Evolutionary conservation across 2,329 filamentous ascomycete genomes (phyloP), one percentile per base, ranked within the genome.

Genomic region (Exophiala sp.): DNA sequence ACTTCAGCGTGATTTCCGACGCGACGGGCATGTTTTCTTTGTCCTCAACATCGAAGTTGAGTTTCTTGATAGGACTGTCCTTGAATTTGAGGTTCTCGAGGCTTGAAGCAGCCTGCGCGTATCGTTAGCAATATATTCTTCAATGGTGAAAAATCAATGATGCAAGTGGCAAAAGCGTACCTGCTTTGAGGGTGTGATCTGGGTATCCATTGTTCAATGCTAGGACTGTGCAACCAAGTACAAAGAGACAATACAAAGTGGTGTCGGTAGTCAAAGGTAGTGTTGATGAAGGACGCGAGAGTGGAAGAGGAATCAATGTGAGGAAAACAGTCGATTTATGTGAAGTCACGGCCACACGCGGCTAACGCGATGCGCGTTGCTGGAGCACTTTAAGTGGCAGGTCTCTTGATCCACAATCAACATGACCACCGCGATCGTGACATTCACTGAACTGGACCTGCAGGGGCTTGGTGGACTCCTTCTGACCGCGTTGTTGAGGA

Each of bases 1-100:
- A 76, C 61, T 79, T 67, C 8, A 49, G 69, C 64, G 75, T 71
- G 66, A 79, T 74, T 65, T 82, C 69, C 63, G 77, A 69, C 56
- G 79, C 76, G 61, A 79, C 67, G 57, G 80, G 74, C 58, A 79
- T 75, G 76, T 95, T 95, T 78, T 96, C 91, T 77, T 96, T 96
- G 77, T 89, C 81, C 55, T 79, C 79, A 34, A 48, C 38, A 21
- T 53, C 39, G 71, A 96, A 90, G 77, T 88, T 80, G 63, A 94
- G 83, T 82, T 95, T 95, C 86, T 96, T 96, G 61, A 87, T 77
- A 42, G 91, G 91, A 1, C 90, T 94, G 65, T 95, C 89, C 61
- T 71, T 77, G 84, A 96, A 95, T 77, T 92, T 95, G 72, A 97
- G 81, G 65, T 83, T 84, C 73, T 94, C 86, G 69, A 97, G 87